Evolutionary conservation across 2,329 filamentous ascomycete genomes (phyloP), one percentile per base, ranked within the genome.

Genomic region (Paraphoma chrysanthemicola): DNA sequence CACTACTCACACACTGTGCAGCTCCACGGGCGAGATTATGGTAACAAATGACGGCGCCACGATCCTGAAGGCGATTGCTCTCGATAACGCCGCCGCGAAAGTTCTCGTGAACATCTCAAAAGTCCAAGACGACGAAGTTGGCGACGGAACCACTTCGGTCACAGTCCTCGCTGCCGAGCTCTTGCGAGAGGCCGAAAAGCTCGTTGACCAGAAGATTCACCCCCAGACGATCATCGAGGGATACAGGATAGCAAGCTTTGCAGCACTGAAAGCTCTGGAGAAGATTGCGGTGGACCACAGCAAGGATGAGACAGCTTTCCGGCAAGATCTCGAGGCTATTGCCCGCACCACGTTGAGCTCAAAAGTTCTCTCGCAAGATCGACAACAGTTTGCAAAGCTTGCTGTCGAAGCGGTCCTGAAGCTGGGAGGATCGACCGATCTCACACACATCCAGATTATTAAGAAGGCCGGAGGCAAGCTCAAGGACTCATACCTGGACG

Each of bases 181-280:
- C 57, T 85, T 99, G 63, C 90, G 95, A 63, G 95, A 99, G 80
- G 95, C 95, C 46, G 95, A 99, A 83, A 94, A 96, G 82, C 86
- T 99, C 48, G 92, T 99, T 67, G 91, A 96, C 82, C 93, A 94
- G 83, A 98, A 98, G 83, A 97, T 99, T 71, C 95, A 99, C 79
- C 95, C 95, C 49, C 95, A 99, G 85, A 98, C 95, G 50, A 99
- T 99, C 79, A 99, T 99, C 74, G 95, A 99, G 75, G 95, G 95
- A 50, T 99, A 96, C 85, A 88, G 95, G 82, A 96, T 99, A 91
- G 95, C 95, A 51, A 96, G 92, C 78, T 85, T 87, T 50, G 94
- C 95, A 51, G 93, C 95, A 30, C 85, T 99, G 49, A 85, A 89
- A 73, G 93, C 93, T 31, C 83, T 99, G 43, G 91, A 93, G 76